Evolutionary conservation across 345 rosid genomes (phyloP).

Genomic region (Ricinus communis): DNA sequence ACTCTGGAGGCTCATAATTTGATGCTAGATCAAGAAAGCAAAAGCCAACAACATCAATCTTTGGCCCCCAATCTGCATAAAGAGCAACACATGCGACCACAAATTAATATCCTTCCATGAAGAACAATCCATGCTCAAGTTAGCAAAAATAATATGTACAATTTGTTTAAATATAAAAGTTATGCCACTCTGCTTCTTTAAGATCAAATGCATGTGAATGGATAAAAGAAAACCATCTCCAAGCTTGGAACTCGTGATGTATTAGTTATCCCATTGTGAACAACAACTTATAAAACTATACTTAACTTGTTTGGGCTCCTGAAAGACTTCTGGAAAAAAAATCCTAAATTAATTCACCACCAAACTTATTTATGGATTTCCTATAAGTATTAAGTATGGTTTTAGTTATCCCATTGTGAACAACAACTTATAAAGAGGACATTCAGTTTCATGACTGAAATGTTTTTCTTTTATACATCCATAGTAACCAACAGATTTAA

Average conservation of each 20-base stretch:
- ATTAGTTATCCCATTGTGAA: too few species aligned
- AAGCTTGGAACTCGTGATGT: too few species aligned
- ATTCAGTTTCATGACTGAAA: neutral
- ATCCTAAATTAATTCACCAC: neutral
- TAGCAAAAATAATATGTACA: neutral
- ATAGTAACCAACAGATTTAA: neutral
- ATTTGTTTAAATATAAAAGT: too few species aligned
- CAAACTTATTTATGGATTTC: neutral
- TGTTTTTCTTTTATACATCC: neutral
- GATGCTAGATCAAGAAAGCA: conserved; percentile 99
- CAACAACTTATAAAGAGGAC: neutral
- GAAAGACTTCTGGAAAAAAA: neutral
- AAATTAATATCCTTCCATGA: conserved; percentile 17
- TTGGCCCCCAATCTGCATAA: conserved; percentile 90
- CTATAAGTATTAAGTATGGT: neutral
- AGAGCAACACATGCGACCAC: conserved; percentile 17
- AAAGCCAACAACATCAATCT: conserved; percentile 94
- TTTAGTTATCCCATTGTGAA: neutral
- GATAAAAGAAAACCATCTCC: too few species aligned
- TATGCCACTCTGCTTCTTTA: too few species aligned
- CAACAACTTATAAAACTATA: neutral
- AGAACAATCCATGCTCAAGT: conserved; percentile 2
- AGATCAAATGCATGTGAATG: too few species aligned
- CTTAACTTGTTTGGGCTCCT: neutral
- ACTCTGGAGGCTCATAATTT: conserved; percentile 92